phyloP scores from a whole-genome alignment of 768 basidiomycete species.

The Hericium alpestre region DNA sequence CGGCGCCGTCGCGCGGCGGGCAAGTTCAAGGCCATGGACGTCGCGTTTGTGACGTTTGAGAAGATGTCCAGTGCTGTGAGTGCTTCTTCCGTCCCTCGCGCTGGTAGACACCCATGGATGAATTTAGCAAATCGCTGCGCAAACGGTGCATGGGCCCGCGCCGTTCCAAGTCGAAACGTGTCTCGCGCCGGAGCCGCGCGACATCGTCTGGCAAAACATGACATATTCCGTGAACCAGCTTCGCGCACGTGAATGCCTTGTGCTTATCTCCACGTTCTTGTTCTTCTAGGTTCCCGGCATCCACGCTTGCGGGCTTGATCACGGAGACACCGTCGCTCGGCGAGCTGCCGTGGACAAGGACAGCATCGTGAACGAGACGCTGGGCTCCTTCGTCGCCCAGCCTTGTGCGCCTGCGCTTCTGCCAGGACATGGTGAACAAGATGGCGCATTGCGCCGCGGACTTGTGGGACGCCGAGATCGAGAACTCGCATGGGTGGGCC shows the following conservation, averaged over 20 bases:
- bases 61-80: slow-evolving; percentile 86
- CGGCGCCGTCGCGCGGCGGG: slow-evolving; percentile 59
- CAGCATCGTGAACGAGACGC: slow-evolving; percentile 90
- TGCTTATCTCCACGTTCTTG: slow-evolving; percentile 53
- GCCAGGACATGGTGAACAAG: slow-evolving; percentile 98
- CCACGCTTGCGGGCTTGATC: slow-evolving; percentile 74
- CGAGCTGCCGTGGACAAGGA: slow-evolving; percentile 79
- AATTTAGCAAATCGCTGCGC: slow-evolving; percentile 74
- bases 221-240: slow-evolving; percentile 48
- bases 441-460: slow-evolving; percentile 99
- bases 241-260: slow-evolving; percentile 59
- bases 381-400: slow-evolving; percentile 96
- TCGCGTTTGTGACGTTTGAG: slow-evolving; percentile 94
- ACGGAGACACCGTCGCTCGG: too few species aligned
- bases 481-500: slow-evolving; percentile 87
- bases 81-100: slow-evolving; percentile 2
- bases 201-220: slow-evolving; percentile 93
- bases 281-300: slow-evolving; percentile 90
- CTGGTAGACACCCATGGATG: neutral
- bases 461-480: slow-evolving; percentile 99
- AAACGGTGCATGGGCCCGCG: slow-evolving; percentile 65
- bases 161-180: slow-evolving; percentile 58
- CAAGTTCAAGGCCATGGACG: slow-evolving; percentile 70
- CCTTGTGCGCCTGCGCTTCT: slow-evolving; percentile 73
- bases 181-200: slow-evolving; percentile 86